Evolutionary conservation across 306 rosid genomes (phyloP).

Genomic region (Styphnolobium japonicum): DNA sequence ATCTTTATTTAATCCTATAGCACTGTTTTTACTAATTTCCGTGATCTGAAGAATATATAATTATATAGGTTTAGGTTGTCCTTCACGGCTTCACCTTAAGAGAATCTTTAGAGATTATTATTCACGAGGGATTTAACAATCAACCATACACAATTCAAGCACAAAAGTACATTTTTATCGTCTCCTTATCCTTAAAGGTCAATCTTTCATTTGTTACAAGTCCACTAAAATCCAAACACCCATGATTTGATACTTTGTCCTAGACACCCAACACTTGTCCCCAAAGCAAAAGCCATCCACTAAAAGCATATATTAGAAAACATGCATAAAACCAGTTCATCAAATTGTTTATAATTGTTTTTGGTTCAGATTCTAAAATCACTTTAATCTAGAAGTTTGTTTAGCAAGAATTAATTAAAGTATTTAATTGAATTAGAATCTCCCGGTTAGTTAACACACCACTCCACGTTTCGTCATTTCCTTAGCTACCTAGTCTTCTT

Average conservation of each 20-base stretch:
- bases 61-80: background rate
- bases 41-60: background rate
- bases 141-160: background rate
- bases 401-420: background rate
- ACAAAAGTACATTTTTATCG: background rate
- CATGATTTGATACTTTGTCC: background rate
- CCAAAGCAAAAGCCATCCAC: background rate
- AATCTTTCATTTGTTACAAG: background rate
- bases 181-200: slow-evolving; percentile 1
- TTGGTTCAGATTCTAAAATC: background rate
- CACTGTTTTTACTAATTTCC: background rate
- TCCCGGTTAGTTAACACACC: background rate
- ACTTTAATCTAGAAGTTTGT: background rate
- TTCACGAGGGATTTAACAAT: background rate
- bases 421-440: background rate
- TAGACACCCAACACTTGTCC: background rate
- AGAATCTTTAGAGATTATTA: background rate
- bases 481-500: background rate
- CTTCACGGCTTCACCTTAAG: background rate
- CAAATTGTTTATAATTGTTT: background rate
- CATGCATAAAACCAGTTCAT: background rate
- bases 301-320: background rate
- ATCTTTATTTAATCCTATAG: background rate
- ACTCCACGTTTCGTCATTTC: background rate
- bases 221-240: slow-evolving; percentile 1